Conservation (phyloP, 1,139 yeast genomes). For the Pichia sp. region DNA sequence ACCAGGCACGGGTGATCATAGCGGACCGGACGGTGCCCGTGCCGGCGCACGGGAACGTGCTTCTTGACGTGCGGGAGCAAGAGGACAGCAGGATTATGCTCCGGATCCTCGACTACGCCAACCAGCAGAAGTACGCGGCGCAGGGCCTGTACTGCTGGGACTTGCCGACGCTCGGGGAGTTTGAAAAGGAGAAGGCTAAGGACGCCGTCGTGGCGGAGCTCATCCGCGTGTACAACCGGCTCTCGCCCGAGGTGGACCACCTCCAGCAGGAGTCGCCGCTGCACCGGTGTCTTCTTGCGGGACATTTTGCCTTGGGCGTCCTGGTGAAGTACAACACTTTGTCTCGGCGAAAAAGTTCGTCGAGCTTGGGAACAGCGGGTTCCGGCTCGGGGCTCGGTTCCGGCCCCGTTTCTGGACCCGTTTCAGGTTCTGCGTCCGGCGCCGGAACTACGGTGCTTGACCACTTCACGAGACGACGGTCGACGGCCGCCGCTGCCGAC, state of each 20-base stretch:
- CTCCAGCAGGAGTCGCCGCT: constrained; percentile 11
- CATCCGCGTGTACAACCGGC: constrained; percentile 5
- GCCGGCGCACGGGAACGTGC: constrained; percentile 7
- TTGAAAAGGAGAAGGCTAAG: constrained; percentile 8
- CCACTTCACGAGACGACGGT: not conserved
- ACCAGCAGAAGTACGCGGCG: not conserved
- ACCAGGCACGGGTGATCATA: constrained; percentile 8
- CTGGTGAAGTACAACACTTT: constrained; percentile 2
- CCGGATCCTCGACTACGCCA: constrained; percentile 4
- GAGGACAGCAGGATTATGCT: constrained; percentile 3
- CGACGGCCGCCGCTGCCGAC: not conserved
- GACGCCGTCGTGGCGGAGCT: constrained; percentile 2
- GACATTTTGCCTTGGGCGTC: constrained; percentile 10
- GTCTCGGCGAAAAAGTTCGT: constrained; percentile 5
- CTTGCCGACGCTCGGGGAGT: constrained; percentile 3
- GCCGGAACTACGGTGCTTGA: not conserved
- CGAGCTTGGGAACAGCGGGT: not conserved
- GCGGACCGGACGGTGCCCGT: not conserved
- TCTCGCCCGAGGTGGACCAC: not conserved
- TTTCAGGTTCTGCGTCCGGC: too few relatives aligned
- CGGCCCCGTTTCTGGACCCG: not conserved
- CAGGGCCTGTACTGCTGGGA: not conserved
- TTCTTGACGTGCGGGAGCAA: not conserved
- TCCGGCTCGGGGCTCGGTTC: not conserved
- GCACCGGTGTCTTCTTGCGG: constrained; percentile 8